A percentile compares a stretch with the other conserved stretches of the same genome.
Evolutionary conservation across 768 basidiomycete genomes (phyloP).

Genomic region (Boletus barrowsii): DNA sequence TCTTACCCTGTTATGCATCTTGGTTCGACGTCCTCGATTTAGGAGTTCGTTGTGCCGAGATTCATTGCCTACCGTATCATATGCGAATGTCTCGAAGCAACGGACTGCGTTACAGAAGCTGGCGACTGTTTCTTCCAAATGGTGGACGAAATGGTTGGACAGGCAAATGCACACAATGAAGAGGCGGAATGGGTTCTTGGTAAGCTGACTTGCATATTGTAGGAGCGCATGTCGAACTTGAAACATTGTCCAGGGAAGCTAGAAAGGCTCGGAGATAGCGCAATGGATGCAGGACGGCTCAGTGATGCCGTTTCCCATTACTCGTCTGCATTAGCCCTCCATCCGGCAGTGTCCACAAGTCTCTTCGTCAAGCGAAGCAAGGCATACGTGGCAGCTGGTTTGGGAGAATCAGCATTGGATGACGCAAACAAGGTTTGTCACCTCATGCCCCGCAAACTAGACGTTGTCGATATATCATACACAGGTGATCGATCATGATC

Average conservation of each 20-base stretch:
- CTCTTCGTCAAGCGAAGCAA: background rate
- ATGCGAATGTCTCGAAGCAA: background rate
- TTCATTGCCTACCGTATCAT: background rate
- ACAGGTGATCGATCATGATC: too few species aligned
- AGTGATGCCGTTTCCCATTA: background rate
- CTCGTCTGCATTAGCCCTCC: background rate
- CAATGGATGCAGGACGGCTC: background rate
- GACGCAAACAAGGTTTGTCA: background rate
- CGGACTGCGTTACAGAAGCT: background rate
- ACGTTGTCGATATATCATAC: too few species aligned
- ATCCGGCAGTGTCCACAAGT: background rate
- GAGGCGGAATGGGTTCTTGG: background rate
- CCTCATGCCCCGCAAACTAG: background rate
- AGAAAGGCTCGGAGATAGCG: background rate
- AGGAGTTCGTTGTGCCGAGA: background rate
- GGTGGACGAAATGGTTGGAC: background rate
- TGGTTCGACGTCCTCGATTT: background rate
- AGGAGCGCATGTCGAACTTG: too few species aligned
- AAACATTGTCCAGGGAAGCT: background rate
- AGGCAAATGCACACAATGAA: background rate
- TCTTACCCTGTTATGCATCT: too few species aligned
- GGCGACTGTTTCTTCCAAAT: background rate
- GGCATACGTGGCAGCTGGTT: background rate
- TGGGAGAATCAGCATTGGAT: background rate
- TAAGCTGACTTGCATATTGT: background rate